Evolutionary conservation across 2,329 filamentous ascomycete genomes (phyloP).

Genomic region (Nemania sp.): DNA sequence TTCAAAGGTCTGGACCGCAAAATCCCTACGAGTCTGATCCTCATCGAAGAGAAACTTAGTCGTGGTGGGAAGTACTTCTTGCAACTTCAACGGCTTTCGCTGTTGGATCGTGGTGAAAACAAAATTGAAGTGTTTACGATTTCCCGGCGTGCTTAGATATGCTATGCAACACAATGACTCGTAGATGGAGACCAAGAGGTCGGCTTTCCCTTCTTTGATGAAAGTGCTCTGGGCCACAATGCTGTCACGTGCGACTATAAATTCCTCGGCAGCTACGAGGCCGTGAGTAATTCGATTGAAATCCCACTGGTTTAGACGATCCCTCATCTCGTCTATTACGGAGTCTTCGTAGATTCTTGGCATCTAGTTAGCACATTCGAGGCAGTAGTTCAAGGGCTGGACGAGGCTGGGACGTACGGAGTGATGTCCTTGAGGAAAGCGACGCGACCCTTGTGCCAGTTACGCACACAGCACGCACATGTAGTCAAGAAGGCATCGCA

Average conservation of each 20-base stretch:
- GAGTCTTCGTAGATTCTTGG: slow-evolving; percentile 50
- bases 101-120: slow-evolving; percentile 82
- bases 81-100: slow-evolving; percentile 77
- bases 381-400: neutral
- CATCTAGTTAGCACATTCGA: slow-evolving; percentile 18
- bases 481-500: slow-evolving; percentile 63
- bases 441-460: slow-evolving; percentile 73
- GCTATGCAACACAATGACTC: slow-evolving; percentile 85
- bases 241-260: slow-evolving; percentile 50
- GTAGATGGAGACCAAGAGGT: slow-evolving; percentile 79
- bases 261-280: slow-evolving; percentile 58
- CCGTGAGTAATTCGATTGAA: slow-evolving; percentile 64
- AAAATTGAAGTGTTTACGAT: slow-evolving; percentile 69
- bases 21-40: slow-evolving; percentile 65
- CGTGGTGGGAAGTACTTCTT: slow-evolving; percentile 77
- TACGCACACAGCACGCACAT: slow-evolving; percentile 73
- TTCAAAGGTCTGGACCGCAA: slow-evolving; percentile 72
- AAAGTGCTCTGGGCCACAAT: slow-evolving; percentile 48
- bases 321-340: slow-evolving; percentile 55
- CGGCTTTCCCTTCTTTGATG: slow-evolving; percentile 51
- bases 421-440: slow-evolving; percentile 65
- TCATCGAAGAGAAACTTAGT: slow-evolving; percentile 82
- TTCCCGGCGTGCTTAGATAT: slow-evolving; percentile 65
- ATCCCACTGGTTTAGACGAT: slow-evolving; percentile 63
- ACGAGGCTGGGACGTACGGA: slow-evolving; percentile 51